Evolutionary conservation across 2,329 filamentous ascomycete species (phyloP), one percentile per base, ranked within the genome.

Genomic region (Aureobasidium vineae): DNA sequence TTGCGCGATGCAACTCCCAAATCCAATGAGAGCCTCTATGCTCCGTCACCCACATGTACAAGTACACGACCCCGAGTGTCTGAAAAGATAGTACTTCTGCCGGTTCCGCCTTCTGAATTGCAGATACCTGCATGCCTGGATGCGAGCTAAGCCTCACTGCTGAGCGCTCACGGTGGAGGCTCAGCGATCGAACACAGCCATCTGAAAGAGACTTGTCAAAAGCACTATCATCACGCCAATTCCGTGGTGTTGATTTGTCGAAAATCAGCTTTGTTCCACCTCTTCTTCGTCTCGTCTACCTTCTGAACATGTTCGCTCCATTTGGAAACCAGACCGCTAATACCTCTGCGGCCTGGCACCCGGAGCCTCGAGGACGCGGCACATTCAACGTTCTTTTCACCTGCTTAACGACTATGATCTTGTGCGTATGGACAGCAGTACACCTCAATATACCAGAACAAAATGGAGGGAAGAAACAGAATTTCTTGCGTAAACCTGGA

Each of bases 361-460:
- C 68, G 8, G 68, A 70, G 41, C 68, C 68, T 3, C 49, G n/a
- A 7, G 61, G 49, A 19, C 63, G 69, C 36, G 69, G 69, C 5
- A 70, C 69, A 1, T 69, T 53, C 38, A 50, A 50, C 47, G 64
- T 70, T n/a, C 57, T 67, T 4, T 69, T 65, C n/a, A 66, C 52
- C 31, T 70, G 67, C 19, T 36, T 70, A 11, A 68, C 70, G 8
- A 57, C 53, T 2, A 57, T 70, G 63, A 36, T 57, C 19, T 40
- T 70, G 16, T 71, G 70, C 41, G 56, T 70, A 23, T 71, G 68
- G 65, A 68, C 64, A 4, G 67, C 70, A 3, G 57, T 70, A 21
- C 70, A 71, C 43, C 66, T 71, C 13, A 71, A 71, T 21, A 19
- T 70, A 8, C 68, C 69, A 6, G 66, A 43, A 3, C 23, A 28